Percentiles rank a stretch among this genome's conserved stretches.
Evolutionary conservation across 2,329 filamentous ascomycete genomes (phyloP).

Genomic region (Dactylellina sp.): DNA sequence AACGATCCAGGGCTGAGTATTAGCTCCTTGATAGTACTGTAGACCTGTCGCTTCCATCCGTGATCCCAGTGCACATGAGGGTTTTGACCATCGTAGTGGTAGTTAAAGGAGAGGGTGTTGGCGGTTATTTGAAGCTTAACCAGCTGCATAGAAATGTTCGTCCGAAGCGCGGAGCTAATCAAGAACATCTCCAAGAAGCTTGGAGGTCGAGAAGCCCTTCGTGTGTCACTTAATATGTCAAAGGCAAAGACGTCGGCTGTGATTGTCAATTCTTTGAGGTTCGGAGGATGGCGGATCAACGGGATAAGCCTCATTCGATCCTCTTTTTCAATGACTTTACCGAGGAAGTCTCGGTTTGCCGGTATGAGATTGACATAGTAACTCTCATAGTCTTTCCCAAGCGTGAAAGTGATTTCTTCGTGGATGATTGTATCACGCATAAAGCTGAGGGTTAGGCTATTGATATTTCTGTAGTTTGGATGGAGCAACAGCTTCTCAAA

Average conservation of each 20-base stretch:
- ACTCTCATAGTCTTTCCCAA: neutral
- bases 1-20: neutral
- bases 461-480: neutral
- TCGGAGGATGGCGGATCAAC: slow-evolving; percentile 1
- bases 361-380: slow-evolving; percentile 4
- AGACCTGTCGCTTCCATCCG: slow-evolving; percentile 1
- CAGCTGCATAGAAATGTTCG: neutral
- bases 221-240: neutral
- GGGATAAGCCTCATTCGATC: neutral
- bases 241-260: slow-evolving; percentile 4
- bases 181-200: slow-evolving; percentile 8
- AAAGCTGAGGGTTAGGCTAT: neutral
- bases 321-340: neutral
- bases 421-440: neutral
- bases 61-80: neutral
- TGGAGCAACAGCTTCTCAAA: neutral
- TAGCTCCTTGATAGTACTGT: slow-evolving; percentile 8
- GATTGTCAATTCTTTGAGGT: neutral
- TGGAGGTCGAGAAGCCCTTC: neutral
- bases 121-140: neutral
- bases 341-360: slow-evolving; percentile 1
- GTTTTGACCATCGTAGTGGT: neutral
- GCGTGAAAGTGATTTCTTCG: neutral
- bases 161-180: slow-evolving; percentile 1
- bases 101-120: neutral